Percentiles rank a stretch among this genome's conserved stretches.
These are phyloP conservation scores for Coemansia sp. DNA, from an alignment of 192 early-diverging fungal species.

Conservation along the genomic window DNA sequence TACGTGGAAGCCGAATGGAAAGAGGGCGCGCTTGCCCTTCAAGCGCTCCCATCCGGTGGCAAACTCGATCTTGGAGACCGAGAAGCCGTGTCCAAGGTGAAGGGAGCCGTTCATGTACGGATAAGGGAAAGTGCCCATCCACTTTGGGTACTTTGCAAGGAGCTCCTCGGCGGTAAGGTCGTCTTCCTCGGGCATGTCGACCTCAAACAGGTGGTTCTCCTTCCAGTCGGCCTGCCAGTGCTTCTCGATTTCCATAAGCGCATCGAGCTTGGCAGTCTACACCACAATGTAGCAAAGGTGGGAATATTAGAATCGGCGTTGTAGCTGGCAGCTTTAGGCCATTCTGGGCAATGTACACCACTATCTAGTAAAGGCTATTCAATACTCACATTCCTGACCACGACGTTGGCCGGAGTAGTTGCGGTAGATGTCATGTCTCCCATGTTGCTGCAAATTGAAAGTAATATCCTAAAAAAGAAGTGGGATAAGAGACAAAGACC, in stretches of 20 bases:
- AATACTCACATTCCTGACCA: background rate
- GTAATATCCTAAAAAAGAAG: background rate
- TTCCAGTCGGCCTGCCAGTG: constrained; percentile 83
- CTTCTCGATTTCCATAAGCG: constrained; percentile 73
- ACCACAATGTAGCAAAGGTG: background rate
- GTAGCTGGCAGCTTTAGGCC: background rate
- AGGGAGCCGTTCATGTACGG: constrained; percentile 96
- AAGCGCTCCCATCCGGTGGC: constrained; percentile 92
- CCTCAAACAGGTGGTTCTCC: constrained; percentile 74
- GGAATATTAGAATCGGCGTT: background rate
- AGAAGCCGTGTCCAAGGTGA: constrained; percentile 97
- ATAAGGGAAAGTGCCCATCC: constrained; percentile 92
- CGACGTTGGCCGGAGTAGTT: background rate
- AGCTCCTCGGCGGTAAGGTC: constrained; percentile 58
- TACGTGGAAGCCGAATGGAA: constrained; percentile 97
- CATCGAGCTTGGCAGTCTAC: constrained; percentile 77
- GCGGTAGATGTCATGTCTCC: background rate
- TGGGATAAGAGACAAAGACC: background rate
- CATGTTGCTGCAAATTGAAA: background rate
- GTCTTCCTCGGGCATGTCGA: constrained; percentile 73
- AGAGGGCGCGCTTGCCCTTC: constrained; percentile 88
- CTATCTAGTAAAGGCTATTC: background rate
- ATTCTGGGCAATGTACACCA: background rate
- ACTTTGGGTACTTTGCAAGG: constrained; percentile 81
- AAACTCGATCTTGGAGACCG: constrained; percentile 95